A percentile compares a stretch with the other conserved stretches of the same genome.
Evolutionary conservation across 1,139 yeast genomes (phyloP).

Genomic region (Ogataea hybrid): DNA sequence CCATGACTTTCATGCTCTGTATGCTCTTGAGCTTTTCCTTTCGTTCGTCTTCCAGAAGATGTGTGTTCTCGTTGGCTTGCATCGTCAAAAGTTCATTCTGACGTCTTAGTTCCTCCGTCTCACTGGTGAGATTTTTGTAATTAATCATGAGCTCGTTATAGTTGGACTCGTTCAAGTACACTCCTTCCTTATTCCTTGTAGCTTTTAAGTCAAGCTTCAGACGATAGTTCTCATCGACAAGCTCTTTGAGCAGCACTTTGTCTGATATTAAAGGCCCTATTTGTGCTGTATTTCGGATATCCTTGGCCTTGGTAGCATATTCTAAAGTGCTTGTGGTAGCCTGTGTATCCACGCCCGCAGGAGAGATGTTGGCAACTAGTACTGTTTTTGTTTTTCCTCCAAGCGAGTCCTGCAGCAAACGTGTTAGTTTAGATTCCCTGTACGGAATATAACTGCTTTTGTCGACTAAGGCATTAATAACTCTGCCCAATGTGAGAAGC

Average conservation of each 20-base stretch:
- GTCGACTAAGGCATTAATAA: constrained; percentile 70
- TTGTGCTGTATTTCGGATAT: constrained; percentile 53
- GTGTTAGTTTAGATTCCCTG: constrained; percentile 79
- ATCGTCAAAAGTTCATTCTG: constrained; percentile 35
- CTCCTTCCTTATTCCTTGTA: constrained; percentile 60
- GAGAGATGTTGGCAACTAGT: constrained; percentile 79
- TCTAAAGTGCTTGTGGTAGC: constrained; percentile 80
- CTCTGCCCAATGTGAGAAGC: constrained; percentile 77
- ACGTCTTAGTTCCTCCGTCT: constrained; percentile 41
- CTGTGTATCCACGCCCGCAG: constrained; percentile 67
- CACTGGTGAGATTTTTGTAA: constrained; percentile 43
- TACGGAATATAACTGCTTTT: constrained; percentile 72
- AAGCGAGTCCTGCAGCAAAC: constrained; percentile 75
- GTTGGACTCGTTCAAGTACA: constrained; percentile 57
- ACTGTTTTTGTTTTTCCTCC: constrained; percentile 84
- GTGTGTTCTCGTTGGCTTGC: constrained; percentile 25
- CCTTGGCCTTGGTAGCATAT: constrained; percentile 77
- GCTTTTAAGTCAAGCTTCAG: constrained; percentile 57
- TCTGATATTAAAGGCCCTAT: constrained; percentile 43
- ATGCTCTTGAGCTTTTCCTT: constrained; percentile 13
- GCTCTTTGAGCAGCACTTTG: constrained; percentile 53
- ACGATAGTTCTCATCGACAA: constrained; percentile 55
- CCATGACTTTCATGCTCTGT: constrained; percentile 13
- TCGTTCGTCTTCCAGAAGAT: constrained; percentile 12
- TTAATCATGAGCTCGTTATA: constrained; percentile 49